Evolutionary conservation across 2,329 filamentous ascomycete species (phyloP).

Genomic region (Fusarium bulbicola): DNA sequence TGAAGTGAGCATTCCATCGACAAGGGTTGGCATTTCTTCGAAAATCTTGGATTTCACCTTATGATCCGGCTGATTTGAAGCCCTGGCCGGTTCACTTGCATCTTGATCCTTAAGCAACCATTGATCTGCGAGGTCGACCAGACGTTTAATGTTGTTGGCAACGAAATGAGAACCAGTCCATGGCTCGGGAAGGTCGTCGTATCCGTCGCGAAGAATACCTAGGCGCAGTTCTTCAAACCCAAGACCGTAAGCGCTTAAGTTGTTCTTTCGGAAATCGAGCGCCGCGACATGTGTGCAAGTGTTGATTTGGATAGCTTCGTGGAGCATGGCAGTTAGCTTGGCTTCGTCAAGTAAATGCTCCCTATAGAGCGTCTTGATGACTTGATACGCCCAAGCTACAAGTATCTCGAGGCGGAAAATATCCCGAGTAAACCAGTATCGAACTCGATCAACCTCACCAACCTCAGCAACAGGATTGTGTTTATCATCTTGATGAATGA

Average conservation of each 20-base stretch:
- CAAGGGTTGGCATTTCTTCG: conserved; percentile 59
- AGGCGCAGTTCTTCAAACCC: conserved; percentile 71
- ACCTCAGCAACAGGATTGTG: conserved; percentile 69
- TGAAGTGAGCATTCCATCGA: conserved; percentile 64
- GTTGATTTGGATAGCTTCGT: conserved; percentile 73
- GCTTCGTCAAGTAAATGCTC: conserved; percentile 65
- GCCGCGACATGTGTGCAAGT: conserved; percentile 67
- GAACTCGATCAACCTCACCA: conserved; percentile 79
- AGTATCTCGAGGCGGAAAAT: conserved; percentile 77
- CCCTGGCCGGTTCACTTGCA: conserved; percentile 45
- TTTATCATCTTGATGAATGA: conserved; percentile 80
- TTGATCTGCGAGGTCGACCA: conserved; percentile 65
- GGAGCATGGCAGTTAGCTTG: conserved; percentile 64
- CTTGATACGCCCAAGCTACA: conserved; percentile 80
- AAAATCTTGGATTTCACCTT: conserved; percentile 57
- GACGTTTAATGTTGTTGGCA: conserved; percentile 68
- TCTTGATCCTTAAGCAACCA: conserved; percentile 62
- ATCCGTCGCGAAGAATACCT: conserved; percentile 70
- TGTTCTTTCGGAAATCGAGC: conserved; percentile 76
- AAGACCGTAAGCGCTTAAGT: conserved; percentile 78
- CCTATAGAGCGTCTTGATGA: conserved; percentile 76
- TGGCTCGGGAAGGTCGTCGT: conserved; percentile 76
- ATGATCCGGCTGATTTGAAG: conserved; percentile 48
- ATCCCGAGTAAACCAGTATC: conserved; percentile 88
- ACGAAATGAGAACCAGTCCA: conserved; percentile 82